Percentiles rank a stretch among this genome's conserved stretches.
Conservation (phyloP, 768 basidiomycete species). For the Erythrobasidium yunnanense region DNA sequence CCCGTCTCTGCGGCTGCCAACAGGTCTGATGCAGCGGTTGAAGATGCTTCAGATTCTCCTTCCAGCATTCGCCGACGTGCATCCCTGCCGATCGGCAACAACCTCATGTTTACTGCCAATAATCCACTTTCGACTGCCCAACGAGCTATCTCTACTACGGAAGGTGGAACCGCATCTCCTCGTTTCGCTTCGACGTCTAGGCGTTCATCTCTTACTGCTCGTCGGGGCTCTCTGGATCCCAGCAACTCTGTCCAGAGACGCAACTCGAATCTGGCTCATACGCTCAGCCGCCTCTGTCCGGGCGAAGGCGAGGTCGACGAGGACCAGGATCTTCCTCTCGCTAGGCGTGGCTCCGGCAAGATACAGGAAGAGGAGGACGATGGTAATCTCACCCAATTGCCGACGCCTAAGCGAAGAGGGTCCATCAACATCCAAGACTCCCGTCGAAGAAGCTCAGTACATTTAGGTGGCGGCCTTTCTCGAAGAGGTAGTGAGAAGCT, state of each 20-base stretch:
- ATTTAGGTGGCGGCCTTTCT: too few species aligned
- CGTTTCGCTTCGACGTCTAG: neutral
- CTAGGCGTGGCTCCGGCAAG: neutral
- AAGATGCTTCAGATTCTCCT: too few species aligned
- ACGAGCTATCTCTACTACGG: too few species aligned
- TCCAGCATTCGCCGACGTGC: neutral
- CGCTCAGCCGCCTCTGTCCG: constrained; percentile 8
- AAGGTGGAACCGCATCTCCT: neutral
- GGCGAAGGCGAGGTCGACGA: too few species aligned
- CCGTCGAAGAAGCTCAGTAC: too few species aligned
- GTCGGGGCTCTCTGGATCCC: neutral
- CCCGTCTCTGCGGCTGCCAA: neutral
- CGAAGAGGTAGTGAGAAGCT: too few species aligned
- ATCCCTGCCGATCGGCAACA: neutral
- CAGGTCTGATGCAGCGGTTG: neutral
- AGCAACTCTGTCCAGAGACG: neutral
- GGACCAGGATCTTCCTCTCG: constrained; percentile 2
- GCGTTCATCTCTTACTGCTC: constrained; percentile 3
- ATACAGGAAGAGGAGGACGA: neutral
- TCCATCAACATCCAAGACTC: too few species aligned
- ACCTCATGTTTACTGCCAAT: too few species aligned
- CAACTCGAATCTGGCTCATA: constrained; percentile 18
- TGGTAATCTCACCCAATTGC: neutral
- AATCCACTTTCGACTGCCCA: too few species aligned
- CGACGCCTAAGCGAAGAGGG: neutral